Evolutionary conservation across 116 monocot genomes (phyloP).

Genomic region (Phalaenopsis hybrid): DNA sequence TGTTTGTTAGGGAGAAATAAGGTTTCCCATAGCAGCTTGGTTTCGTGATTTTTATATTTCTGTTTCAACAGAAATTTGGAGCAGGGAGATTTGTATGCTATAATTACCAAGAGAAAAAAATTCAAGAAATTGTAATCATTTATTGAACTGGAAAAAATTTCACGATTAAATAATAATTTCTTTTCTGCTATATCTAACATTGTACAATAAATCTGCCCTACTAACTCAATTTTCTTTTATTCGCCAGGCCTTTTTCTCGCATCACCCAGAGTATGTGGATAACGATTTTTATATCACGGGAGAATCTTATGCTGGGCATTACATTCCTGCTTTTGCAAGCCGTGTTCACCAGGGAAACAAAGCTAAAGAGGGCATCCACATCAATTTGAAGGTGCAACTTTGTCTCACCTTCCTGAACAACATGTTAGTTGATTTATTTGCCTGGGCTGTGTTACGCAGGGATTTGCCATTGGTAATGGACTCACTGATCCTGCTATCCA

Average conservation of each 20-base stretch:
- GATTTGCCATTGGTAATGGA: constrained; percentile 87
- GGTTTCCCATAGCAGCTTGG: neutral
- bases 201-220: neutral
- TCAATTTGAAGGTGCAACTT: constrained; percentile 58
- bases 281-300: constrained; percentile 86
- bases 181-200: neutral
- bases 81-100: neutral
- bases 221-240: neutral
- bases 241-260: constrained; percentile 55
- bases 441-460: constrained; percentile 31
- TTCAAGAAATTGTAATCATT: neutral
- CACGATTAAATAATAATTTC: neutral
- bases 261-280: constrained; percentile 50
- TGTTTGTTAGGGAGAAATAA: neutral
- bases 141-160: neutral
- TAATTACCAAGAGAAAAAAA: neutral
- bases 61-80: neutral
- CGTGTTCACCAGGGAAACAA: constrained; percentile 74
- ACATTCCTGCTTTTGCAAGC: constrained; percentile 81
- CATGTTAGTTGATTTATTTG: constrained; percentile 2
- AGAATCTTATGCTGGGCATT: constrained; percentile 88
- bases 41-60: neutral
- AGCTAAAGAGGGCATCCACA: constrained; percentile 61
- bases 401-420: neutral
- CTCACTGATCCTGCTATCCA: constrained; percentile 81